Conservation (phyloP, 2,329 filamentous ascomycete genomes). For the Esteya vermicola region DNA sequence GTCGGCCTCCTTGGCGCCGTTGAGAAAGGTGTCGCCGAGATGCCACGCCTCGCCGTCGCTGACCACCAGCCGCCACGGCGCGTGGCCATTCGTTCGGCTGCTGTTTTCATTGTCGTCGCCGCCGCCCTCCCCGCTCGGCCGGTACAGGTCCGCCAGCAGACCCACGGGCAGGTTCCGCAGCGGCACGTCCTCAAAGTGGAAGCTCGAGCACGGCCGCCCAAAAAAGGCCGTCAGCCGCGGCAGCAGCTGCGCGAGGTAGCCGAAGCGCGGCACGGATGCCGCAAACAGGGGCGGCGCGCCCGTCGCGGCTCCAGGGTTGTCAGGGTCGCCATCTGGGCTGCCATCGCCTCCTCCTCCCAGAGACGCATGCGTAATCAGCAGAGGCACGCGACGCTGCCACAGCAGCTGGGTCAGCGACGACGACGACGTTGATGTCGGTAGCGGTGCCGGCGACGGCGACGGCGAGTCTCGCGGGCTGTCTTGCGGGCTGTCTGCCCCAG, state of each 20-base stretch:
- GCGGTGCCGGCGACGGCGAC: neutral
- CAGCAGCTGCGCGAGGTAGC: conserved; percentile 43
- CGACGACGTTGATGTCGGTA: neutral
- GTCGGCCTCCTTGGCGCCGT: conserved; percentile 61
- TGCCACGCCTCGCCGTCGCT: conserved; percentile 43
- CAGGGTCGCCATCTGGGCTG: conserved; percentile 13
- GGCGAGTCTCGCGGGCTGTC: neutral
- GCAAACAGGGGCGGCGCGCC: conserved; percentile 22
- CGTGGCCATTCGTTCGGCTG: neutral
- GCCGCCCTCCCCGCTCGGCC: too few species aligned
- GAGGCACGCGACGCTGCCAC: conserved; percentile 39
- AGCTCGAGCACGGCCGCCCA: conserved; percentile 38
- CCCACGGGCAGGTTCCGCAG: conserved; percentile 39
- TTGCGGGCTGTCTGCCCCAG: too few species aligned
- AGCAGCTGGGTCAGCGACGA: conserved; percentile 28
- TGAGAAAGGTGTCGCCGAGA: conserved; percentile 48
- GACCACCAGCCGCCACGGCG: conserved; percentile 42
- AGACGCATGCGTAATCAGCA: conserved; percentile 37
- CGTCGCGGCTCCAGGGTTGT: conserved; percentile 19
- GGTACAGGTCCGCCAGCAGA: conserved; percentile 40
- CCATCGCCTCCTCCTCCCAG: conserved; percentile 2
- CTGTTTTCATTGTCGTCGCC: neutral
- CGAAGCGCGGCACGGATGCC: conserved; percentile 40
- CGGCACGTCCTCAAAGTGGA: conserved; percentile 40
- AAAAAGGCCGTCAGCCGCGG: conserved; percentile 42